Evolutionary conservation across 108 stramenopile genomes (phyloP).

Genomic region (Cyclotella kingstonii): DNA sequence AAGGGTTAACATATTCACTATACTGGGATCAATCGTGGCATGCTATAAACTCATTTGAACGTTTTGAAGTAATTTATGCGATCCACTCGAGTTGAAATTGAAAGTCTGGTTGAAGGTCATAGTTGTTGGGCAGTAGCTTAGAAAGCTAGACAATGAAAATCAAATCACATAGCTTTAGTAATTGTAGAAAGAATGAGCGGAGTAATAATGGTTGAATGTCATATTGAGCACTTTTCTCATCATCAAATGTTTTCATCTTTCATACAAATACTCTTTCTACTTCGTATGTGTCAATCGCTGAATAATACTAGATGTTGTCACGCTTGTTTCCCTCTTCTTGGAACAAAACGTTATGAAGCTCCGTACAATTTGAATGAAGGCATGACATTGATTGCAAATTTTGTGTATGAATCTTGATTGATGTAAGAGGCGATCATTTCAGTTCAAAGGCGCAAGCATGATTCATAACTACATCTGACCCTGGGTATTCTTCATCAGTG

Average conservation of each 20-base stretch:
- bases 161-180: slow-evolving; percentile 73
- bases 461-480: slow-evolving; percentile 76
- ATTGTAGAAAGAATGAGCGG: slow-evolving; percentile 77
- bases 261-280: slow-evolving; percentile 29
- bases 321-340: slow-evolving; percentile 48
- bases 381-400: slow-evolving; percentile 84
- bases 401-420: slow-evolving; percentile 60
- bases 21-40: slow-evolving; percentile 89
- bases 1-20: slow-evolving; percentile 94
- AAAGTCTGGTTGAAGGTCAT: slow-evolving; percentile 1
- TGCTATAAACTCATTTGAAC: slow-evolving; percentile 44
- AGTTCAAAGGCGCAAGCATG: slow-evolving; percentile 84
- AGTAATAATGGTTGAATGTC: slow-evolving; percentile 52
- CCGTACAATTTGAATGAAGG: slow-evolving; percentile 77
- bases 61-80: slow-evolving; percentile 30
- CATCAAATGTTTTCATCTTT: not conserved
- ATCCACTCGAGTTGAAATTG: slow-evolving; percentile 20
- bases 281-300: slow-evolving; percentile 51
- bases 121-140: slow-evolving; percentile 37
- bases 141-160: slow-evolving; percentile 71
- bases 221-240: slow-evolving; percentile 16
- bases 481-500: slow-evolving; percentile 9
- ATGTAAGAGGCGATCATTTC: slow-evolving; percentile 32
- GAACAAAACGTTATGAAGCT: slow-evolving; percentile 60
- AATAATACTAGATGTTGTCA: slow-evolving; percentile 70